Evolutionary conservation across 495 filamentous ascomycete genomes (phyloP).

Genomic region (Oidiodendron maius): DNA sequence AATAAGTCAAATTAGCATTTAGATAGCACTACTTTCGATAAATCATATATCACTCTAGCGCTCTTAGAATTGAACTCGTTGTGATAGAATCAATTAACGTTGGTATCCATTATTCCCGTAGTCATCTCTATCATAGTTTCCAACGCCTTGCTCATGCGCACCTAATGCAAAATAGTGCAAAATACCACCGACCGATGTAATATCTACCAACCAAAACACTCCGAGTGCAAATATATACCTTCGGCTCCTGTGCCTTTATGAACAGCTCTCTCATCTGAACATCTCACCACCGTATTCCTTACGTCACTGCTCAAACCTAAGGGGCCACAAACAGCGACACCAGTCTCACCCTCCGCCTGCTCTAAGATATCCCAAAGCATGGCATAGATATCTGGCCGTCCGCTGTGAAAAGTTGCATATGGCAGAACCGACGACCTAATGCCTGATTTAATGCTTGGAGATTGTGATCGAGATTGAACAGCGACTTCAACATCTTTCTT

Average conservation of each 20-base stretch:
- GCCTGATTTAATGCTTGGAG: neutral
- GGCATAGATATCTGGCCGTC: conserved; percentile 14
- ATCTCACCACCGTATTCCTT: conserved; percentile 58
- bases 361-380: conserved; percentile 43
- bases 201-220: conserved; percentile 24
- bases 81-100: no score
- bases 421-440: conserved; percentile 3
- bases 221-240: conserved; percentile 52
- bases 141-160: no score
- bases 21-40: no score
- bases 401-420: conserved; percentile 15
- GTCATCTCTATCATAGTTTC: no score
- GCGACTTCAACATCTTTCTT: neutral
- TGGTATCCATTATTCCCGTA: no score
- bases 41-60: no score
- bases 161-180: no score
- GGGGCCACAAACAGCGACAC: conserved; percentile 78
- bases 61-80: no score
- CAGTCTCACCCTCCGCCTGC: conserved; percentile 75
- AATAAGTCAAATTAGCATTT: no score
- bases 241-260: conserved; percentile 89
- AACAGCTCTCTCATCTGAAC: conserved; percentile 81
- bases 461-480: neutral
- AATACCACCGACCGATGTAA: neutral
- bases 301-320: conserved; percentile 58